Base-by-base conservation (phyloP, 2,329 filamentous ascomycete species). In the Trichoderma koningiopsis region DNA sequence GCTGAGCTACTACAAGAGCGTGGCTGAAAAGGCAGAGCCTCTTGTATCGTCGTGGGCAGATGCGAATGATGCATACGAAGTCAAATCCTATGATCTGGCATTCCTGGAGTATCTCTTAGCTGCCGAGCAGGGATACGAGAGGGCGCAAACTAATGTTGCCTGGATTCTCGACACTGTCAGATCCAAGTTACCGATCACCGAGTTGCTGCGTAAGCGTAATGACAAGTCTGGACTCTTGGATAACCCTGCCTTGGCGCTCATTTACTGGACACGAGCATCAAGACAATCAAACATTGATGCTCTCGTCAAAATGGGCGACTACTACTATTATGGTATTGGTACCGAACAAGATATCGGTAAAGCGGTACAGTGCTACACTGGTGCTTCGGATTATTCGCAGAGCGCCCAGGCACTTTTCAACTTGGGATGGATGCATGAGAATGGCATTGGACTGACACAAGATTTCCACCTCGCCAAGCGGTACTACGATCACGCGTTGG, bases 401-500 rank as follows among this genome's bases (percentile, higher is more conserved):
- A 97, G 93, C 74, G 96, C 95, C 2, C 96, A 99, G 80, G 96
- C 96, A 16, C 88, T 97, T 69, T 99, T 94, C 88, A 98, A 99
- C 75, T 84, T 99, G 16, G 96, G 96, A 5, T 99, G 96, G 96
- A 98, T 99, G 95, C 94, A 99, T 76, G 96, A 99, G 81, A 97
- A 98, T 76, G 96, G 96, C 8, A 86, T 98, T 61, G 93, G 94
- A 2, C 87, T 98, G 24, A 91, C 92, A 67, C 96, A 99, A 78
- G 96, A 99, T 77, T 99, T 96, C 78, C 96, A 99, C 77, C 89
- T 99, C 68, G 96, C 96, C 2, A 99, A 99, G 81, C 86, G 96
- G 66, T 97, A 94, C 80, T 99, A 99, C 77, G 96, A 99, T 75
- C 87, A 96, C 71, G 95, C 96, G 0, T 83, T 97, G 35, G 93